Percentiles rank a stretch among this genome's conserved stretches.
Conservation (phyloP, 2,329 filamentous ascomycete genomes). For the Dendryphion nanum region DNA sequence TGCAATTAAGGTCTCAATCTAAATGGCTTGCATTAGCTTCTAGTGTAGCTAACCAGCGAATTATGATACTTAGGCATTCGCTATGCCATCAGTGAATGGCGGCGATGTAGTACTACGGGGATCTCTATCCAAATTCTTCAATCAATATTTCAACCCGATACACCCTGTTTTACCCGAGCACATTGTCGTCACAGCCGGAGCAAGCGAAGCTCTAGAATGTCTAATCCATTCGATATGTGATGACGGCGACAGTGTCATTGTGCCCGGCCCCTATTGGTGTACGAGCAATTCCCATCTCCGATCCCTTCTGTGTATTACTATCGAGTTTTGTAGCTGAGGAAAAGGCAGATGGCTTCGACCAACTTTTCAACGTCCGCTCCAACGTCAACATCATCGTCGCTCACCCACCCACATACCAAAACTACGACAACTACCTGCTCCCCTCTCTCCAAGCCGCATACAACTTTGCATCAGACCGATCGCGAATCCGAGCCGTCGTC, state of each 20-base stretch:
- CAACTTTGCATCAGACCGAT: slow-evolving; percentile 24
- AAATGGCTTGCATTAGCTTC: too few relatives aligned
- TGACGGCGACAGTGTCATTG: slow-evolving; percentile 30
- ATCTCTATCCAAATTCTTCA: slow-evolving; percentile 29
- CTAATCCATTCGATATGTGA: slow-evolving; percentile 29
- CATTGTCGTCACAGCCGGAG: slow-evolving; percentile 27
- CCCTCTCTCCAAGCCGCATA: slow-evolving; percentile 30
- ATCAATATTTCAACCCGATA: slow-evolving; percentile 24
- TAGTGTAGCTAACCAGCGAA: too few relatives aligned
- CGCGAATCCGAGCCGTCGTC: slow-evolving; percentile 30
- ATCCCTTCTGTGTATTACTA: too few relatives aligned
- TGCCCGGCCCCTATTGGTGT: slow-evolving; percentile 33
- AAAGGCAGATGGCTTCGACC: slow-evolving; percentile 23
- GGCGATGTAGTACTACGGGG: slow-evolving; percentile 17
- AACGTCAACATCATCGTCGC: slow-evolving; percentile 27
- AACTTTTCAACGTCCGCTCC: slow-evolving; percentile 16
- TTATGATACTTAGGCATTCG: slow-evolving; percentile 16
- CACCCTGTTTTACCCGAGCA: slow-evolving; percentile 25
- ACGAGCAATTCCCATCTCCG: too few relatives aligned
- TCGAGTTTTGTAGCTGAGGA: too few relatives aligned
- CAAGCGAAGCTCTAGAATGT: slow-evolving; percentile 25
- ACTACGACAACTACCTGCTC: slow-evolving; percentile 31
- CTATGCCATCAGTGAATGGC: slow-evolving; percentile 14
- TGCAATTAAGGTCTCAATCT: not conserved
- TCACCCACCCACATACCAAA: slow-evolving; percentile 26